Evolutionary conservation across 163 green algal species (phyloP).

Genomic region (Scenedesmus sp.): DNA sequence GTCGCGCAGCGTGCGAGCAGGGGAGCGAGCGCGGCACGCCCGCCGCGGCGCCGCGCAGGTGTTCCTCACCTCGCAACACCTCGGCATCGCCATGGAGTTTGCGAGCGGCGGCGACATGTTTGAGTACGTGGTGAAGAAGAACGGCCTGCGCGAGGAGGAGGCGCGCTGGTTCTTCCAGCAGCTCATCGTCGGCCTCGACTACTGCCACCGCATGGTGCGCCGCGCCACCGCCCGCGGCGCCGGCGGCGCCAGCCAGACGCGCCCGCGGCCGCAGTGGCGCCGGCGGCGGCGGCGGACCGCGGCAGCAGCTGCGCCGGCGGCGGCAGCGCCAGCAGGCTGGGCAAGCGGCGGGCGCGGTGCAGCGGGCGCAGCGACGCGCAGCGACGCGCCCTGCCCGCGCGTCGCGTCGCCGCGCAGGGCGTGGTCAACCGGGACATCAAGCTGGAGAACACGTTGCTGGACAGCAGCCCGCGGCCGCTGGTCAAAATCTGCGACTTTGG

Average conservation of each 20-base stretch:
- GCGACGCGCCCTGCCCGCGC: no score
- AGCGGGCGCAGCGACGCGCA: no score
- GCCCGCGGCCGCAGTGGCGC: background rate
- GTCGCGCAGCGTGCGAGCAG: no score
- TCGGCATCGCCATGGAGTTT: constrained; percentile 95
- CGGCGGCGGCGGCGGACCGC: no score
- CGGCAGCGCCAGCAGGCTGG: background rate
- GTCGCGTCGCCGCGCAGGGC: constrained; percentile 45
- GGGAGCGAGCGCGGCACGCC: no score
- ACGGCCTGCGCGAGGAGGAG: constrained; percentile 88
- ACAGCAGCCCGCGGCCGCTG: constrained; percentile 72
- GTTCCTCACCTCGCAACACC: constrained; percentile 85
- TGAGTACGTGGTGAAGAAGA: constrained; percentile 92
- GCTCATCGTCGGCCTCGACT: constrained; percentile 92
- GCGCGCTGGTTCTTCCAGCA: constrained; percentile 97
- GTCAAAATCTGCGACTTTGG: constrained; percentile 92
- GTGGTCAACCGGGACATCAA: constrained; percentile 85
- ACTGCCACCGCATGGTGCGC: constrained; percentile 87
- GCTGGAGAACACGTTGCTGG: constrained; percentile 88
- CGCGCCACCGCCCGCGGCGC: background rate
- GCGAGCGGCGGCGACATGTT: constrained; percentile 93
- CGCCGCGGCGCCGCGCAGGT: constrained; percentile 62
- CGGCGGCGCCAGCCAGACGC: background rate
- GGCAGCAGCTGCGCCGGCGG: background rate
- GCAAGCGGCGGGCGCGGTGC: background rate